Base-by-base conservation (phyloP, 441 rosid genomes). In the Daphne laureola region DNA sequence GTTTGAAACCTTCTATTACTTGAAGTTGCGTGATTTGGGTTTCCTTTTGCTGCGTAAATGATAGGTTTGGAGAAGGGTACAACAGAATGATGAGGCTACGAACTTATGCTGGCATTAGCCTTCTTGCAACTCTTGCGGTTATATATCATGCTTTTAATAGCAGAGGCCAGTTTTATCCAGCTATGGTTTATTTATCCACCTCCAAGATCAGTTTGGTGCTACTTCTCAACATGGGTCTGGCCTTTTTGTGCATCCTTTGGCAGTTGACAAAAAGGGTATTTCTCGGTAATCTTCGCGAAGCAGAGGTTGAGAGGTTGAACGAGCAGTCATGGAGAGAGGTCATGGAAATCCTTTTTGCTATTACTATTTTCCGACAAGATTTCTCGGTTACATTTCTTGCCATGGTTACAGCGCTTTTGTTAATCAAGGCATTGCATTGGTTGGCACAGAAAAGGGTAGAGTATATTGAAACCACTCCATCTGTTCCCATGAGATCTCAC, bases 241-340 rank as follows among this genome's bases (percentile, higher is more conserved):
- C 87, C 13, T 17, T 81, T 41, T 89, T 92, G 97, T 86, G 82
- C 58, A 68, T 73, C 49, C 71, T 93, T 45, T 92, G 98, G 97
- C 94, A 86, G 60, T 68, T 92, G 47, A 82, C 74, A 49, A 92
- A 84, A 65, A 57, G 76, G 15, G 17, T 92, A 16, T 92, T 89
- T 72, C 85, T 89, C 44, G 97, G 98, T 43, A 61, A 89, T 12
- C 96, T 92, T 14, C 83, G 98, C 1, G 98, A 93, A 75, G 97
- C 96, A 13, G 96, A 93, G 51, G 81, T 93, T 12, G 98, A 89
- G 78, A 78, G 96, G 59, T 66, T 93, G 36, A 93, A 93, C 54
- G 98, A 89, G 69, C 98, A 89, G 57, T 85, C 90, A 1, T 87
- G 97, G 97, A 83, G 98, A 55, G 98, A 92, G 65, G 81, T 89